Conservation (phyloP, 2,329 filamentous ascomycete species). For the Aspergillus unguis region DNA sequence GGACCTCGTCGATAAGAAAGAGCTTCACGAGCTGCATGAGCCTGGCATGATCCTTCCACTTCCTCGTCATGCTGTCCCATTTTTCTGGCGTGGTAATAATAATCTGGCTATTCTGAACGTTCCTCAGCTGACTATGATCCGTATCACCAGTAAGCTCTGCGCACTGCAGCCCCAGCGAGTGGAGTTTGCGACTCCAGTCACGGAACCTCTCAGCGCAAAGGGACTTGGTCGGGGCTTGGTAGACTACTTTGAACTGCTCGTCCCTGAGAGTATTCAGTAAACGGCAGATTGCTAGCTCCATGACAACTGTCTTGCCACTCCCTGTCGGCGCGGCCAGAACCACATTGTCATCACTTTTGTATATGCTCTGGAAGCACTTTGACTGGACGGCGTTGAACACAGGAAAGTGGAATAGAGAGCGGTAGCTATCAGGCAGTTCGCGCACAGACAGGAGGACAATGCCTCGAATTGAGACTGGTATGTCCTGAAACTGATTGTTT, state of each 20-base stretch:
- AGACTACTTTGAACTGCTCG: conserved; percentile 73
- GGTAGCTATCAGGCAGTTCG: conserved; percentile 66
- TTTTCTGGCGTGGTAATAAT: conserved; percentile 89
- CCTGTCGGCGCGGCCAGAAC: conserved; percentile 79
- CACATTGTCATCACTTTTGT: conserved; percentile 68
- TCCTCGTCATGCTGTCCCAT: conserved; percentile 85
- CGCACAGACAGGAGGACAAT: conserved; percentile 59
- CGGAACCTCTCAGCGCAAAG: conserved; percentile 71
- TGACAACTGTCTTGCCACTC: conserved; percentile 77
- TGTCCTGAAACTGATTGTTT: conserved; percentile 23
- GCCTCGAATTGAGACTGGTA: conserved; percentile 49
- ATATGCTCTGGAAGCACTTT: conserved; percentile 67
- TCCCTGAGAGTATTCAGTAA: conserved; percentile 56
- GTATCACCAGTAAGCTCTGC: conserved; percentile 82
- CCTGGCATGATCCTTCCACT: conserved; percentile 76
- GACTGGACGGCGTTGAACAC: conserved; percentile 82
- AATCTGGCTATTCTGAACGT: conserved; percentile 71
- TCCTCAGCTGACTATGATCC: conserved; percentile 61
- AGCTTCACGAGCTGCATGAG: conserved; percentile 73
- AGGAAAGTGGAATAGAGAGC: conserved; percentile 67
- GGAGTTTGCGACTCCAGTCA: conserved; percentile 77
- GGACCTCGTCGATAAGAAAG: conserved; percentile 83
- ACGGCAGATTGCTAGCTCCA: conserved; percentile 78
- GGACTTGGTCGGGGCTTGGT: conserved; percentile 81
- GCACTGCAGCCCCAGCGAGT: conserved; percentile 62